A percentile compares a stretch with the other conserved stretches of the same genome.
These are phyloP conservation scores for Parathielavia hyrcaniae DNA, from an alignment of 495 filamentous ascomycete genomes.

Conservation along the genomic window DNA sequence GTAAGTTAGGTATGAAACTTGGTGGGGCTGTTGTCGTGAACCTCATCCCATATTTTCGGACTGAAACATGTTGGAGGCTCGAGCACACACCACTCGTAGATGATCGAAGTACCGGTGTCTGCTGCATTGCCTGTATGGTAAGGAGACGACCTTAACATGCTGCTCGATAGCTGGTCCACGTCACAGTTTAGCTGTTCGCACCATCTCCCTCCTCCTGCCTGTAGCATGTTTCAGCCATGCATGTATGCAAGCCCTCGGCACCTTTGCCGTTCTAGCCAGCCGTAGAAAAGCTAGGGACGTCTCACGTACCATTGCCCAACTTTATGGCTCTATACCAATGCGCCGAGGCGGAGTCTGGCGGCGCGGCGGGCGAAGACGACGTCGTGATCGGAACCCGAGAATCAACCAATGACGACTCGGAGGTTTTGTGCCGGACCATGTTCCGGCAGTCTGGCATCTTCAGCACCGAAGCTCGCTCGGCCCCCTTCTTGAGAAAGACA, in stretches of 20 bases:
- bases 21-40: too few relatives aligned
- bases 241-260: constrained; percentile 1
- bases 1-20: too few relatives aligned
- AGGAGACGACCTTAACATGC: background rate
- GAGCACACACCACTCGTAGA: too few relatives aligned
- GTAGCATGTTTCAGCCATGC: background rate
- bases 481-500: too few relatives aligned
- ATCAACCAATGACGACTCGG: background rate
- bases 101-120: background rate
- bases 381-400: background rate
- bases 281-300: too few relatives aligned
- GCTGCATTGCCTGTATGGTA: background rate
- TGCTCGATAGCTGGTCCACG: background rate
- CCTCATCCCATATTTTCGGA: too few relatives aligned
- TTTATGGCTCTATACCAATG: too few relatives aligned
- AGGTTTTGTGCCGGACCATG: background rate
- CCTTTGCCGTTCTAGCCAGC: background rate
- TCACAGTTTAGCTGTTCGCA: background rate
- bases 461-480: background rate
- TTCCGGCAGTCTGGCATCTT: background rate
- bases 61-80: too few relatives aligned
- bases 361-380: background rate
- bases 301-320: too few relatives aligned
- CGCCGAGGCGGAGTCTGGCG: background rate
- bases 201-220: background rate